Evolutionary conservation across 179 eudicot genomes (phyloP), one percentile per base, ranked within the genome.

Genomic region (Beta corolliflora): DNA sequence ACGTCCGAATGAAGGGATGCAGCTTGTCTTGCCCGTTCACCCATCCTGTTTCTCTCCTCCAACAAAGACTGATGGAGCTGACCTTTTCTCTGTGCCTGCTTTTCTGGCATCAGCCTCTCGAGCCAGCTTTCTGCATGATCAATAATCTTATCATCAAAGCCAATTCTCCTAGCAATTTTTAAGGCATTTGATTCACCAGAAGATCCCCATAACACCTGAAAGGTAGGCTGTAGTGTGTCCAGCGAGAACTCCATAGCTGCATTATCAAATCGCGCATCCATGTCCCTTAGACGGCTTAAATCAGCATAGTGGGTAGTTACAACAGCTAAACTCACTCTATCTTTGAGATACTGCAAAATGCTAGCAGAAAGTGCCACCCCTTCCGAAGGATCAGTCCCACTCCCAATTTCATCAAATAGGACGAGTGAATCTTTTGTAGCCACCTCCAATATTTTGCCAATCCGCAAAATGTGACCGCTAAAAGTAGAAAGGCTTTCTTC

Each of bases 361-460:
- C 97, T 96, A 78, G 96, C 80, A 48, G 99, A 94, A 80, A 94
- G 97, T 31, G 93, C 96, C 48, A 91, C 92, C 31, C 99, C 99
- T 92, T 94, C 99, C 14, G 98, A 91, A 83, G 99, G 98, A 82
- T 96, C 99, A 67, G 99, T 96, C 56, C 99, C 99, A 79, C 97
- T 90, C 44, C 97, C 99, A 74, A 96, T 92, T 84, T 96, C 99
- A 86, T 96, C 99, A 68, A 96, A 87, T 48, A 94, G 91, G 79
- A 96, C 91, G 48, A 96, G 98, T 81, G 99, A 91, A 81, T 87
- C 86, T 83, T 84, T 88, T 50, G 99, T 83, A 74, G 92, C 92
- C 81, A 90, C 92, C 86, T 91, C 91, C 88, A 96, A 77, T 84
- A 96, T 94, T 78, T 92, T 90, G 83, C 91, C 78, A 50, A 94